Conservation (phyloP, 1,284 basidiomycete species). For the Ustilago trichophora region DNA sequence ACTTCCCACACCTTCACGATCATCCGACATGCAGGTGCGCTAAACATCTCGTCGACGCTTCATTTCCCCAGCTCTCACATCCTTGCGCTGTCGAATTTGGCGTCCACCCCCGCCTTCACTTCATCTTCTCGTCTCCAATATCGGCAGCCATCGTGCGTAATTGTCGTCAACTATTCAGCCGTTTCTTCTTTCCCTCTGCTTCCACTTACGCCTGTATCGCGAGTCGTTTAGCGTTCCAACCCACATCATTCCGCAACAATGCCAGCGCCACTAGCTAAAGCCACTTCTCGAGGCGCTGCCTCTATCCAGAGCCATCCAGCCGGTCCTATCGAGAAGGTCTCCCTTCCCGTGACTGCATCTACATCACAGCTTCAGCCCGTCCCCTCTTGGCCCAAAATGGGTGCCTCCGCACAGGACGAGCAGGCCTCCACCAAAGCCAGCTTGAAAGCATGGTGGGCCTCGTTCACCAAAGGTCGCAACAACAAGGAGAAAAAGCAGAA, state of each 20-base stretch:
- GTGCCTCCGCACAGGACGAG: constrained; percentile 37
- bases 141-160: too few species aligned
- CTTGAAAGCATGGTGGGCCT: constrained; percentile 56
- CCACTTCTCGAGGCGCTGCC: constrained; percentile 33
- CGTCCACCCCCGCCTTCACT: constrained; percentile 1
- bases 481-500: constrained; percentile 46
- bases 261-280: constrained; percentile 40
- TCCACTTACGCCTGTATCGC: too few species aligned
- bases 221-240: too few species aligned
- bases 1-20: too few species aligned
- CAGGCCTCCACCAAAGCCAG: constrained; percentile 55
- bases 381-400: constrained; percentile 38
- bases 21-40: constrained; percentile 20
- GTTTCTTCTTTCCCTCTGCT: too few species aligned
- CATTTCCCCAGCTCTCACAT: constrained; percentile 3
- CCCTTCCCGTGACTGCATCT: constrained; percentile 20
- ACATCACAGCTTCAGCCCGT: constrained; percentile 43
- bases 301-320: constrained; percentile 40
- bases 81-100: constrained; percentile 11
- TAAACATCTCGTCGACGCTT: constrained; percentile 7
- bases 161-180: too few species aligned
- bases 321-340: constrained; percentile 17
- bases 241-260: constrained; percentile 10
- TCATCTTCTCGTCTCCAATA: neutral
- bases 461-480: constrained; percentile 50